A percentile compares a stretch with the other conserved stretches of the same genome.
phyloP scores from a whole-genome alignment of 441 rosid species.

The Arabidopsis hybrid region DNA sequence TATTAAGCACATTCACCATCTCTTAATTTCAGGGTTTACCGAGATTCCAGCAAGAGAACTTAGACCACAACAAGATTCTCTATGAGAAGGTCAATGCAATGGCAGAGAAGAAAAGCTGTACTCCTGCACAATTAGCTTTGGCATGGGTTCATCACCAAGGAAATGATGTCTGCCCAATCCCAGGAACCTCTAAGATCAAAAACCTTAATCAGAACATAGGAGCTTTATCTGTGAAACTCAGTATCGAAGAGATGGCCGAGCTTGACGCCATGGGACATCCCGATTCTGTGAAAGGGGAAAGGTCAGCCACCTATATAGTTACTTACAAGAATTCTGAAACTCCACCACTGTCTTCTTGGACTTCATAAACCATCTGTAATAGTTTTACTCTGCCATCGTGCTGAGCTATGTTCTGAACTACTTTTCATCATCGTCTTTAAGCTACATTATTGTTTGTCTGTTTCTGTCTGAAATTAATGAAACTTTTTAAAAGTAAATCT shows the following conservation, averaged over 20 bases:
- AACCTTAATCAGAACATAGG: conserved; percentile 36
- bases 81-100: conserved; percentile 38
- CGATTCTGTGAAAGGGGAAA: conserved; percentile 55
- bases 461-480: conserved; percentile 6
- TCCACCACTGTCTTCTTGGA: conserved; percentile 60
- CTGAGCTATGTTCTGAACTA: conserved; percentile 11
- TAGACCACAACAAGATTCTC: conserved; percentile 45
- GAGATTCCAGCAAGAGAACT: conserved; percentile 46
- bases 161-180: conserved; percentile 63
- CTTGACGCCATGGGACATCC: conserved; percentile 58
- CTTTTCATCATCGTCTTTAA: conserved; percentile 1
- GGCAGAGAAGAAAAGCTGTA: conserved; percentile 54
- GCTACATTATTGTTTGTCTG: conserved; percentile 15
- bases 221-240: conserved; percentile 61
- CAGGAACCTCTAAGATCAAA: conserved; percentile 32
- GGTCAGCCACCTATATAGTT: conserved; percentile 43
- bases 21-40: conserved; percentile 2
- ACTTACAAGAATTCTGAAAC: conserved; percentile 51
- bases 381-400: conserved; percentile 8
- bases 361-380: background rate
- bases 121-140: conserved; percentile 60
- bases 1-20: background rate
- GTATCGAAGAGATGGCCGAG: conserved; percentile 62
- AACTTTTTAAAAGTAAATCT: background rate
- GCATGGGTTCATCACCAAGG: conserved; percentile 77